phyloP scores from a whole-genome alignment of 2,329 filamentous ascomycete species.

The Fusarium longipes region DNA sequence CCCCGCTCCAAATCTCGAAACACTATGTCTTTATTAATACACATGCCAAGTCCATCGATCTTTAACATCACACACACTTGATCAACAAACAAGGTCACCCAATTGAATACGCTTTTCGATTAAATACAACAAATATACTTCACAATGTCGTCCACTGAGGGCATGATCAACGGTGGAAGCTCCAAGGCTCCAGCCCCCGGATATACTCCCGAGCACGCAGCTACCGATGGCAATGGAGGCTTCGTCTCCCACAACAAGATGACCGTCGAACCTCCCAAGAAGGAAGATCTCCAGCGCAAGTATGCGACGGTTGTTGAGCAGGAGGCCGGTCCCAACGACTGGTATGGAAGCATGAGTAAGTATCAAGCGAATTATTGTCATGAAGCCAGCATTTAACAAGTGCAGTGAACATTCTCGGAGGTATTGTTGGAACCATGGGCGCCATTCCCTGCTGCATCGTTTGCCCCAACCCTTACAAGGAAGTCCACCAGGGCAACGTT shows the following conservation, averaged over 20 bases:
- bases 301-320: slow-evolving; percentile 75
- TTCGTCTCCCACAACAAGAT: slow-evolving; percentile 68
- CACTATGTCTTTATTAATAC: slow-evolving; percentile 9
- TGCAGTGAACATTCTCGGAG: slow-evolving; percentile 77
- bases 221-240: slow-evolving; percentile 49
- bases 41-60: not conserved
- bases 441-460: slow-evolving; percentile 91
- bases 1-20: slow-evolving; percentile 20
- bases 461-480: slow-evolving; percentile 97
- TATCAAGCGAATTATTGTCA: slow-evolving; percentile 36
- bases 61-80: not conserved
- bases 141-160: slow-evolving; percentile 37
- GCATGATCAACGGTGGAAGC: slow-evolving; percentile 45
- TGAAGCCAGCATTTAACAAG: not conserved
- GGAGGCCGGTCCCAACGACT: slow-evolving; percentile 79
- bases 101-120: not conserved
- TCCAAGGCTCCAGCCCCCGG: slow-evolving; percentile 44
- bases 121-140: slow-evolving; percentile 1
- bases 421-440: slow-evolving; percentile 79
- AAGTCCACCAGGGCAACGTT: slow-evolving; percentile 91
- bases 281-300: slow-evolving; percentile 85
- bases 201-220: not conserved
- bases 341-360: slow-evolving; percentile 90
- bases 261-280: slow-evolving; percentile 80
- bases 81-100: not conserved